phyloP scores from a whole-genome alignment of 257 asterid genomes.

The Ajuga chamaepitys region DNA sequence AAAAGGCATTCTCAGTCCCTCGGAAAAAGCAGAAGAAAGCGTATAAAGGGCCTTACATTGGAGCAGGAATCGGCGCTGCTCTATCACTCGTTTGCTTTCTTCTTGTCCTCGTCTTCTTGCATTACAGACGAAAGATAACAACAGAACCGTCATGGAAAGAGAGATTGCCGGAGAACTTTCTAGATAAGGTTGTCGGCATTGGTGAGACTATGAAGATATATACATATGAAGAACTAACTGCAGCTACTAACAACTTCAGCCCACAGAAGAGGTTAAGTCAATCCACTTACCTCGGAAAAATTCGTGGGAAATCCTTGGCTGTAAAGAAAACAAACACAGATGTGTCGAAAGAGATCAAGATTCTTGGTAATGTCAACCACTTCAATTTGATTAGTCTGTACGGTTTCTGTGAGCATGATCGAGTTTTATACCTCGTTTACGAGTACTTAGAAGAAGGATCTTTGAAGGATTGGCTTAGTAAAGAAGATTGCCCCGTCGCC shows the following conservation, averaged over 20 bases:
- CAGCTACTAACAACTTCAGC: slow-evolving; percentile 47
- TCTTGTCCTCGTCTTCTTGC: slow-evolving; percentile 17
- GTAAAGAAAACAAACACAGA: slow-evolving; percentile 35
- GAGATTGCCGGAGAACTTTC: slow-evolving; percentile 23
- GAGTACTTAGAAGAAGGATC: slow-evolving; percentile 68
- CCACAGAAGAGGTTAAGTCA: slow-evolving; percentile 26
- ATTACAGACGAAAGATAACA: slow-evolving; percentile 6
- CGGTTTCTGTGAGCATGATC: slow-evolving; percentile 44
- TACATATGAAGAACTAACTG: slow-evolving; percentile 35
- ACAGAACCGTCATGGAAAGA: neutral
- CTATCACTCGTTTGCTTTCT: slow-evolving; percentile 34
- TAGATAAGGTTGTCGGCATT: slow-evolving; percentile 26
- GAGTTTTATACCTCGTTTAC: slow-evolving; percentile 40
- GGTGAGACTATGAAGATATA: slow-evolving; percentile 37
- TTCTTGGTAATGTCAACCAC: slow-evolving; percentile 53
- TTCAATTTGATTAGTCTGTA: slow-evolving; percentile 51
- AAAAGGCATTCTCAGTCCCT: slow-evolving; percentile 10
- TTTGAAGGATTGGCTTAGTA: slow-evolving; percentile 42
- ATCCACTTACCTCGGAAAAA: slow-evolving; percentile 37
- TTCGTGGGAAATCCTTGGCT: slow-evolving; percentile 38
- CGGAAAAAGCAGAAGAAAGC: slow-evolving; percentile 9
- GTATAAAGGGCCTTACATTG: slow-evolving; percentile 22
- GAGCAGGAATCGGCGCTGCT: slow-evolving; percentile 41
- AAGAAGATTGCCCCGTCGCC: slow-evolving; percentile 14
- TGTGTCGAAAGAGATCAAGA: slow-evolving; percentile 39